Base-by-base conservation (phyloP, 208 protist genomes). In the Tetramitus jugosus region DNA sequence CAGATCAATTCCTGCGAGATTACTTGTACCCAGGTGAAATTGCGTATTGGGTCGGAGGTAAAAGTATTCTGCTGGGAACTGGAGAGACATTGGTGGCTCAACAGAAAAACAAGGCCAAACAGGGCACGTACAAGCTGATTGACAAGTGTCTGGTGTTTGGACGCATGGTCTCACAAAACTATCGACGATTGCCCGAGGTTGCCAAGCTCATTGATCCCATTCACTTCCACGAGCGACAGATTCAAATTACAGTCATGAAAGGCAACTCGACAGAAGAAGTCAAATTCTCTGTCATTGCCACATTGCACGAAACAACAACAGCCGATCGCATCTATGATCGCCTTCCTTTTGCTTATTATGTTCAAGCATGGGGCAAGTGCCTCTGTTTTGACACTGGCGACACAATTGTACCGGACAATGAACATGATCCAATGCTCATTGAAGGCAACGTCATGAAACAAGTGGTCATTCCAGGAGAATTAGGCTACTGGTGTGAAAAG, bases 91-190 rank as follows among this genome's bases (percentile, higher is more conserved):
- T 40, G 8, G 26, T 67, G 61, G 7, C 39, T 35, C 14, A 49
- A 49, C 23, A 39, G 14, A 13, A 1, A 17, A 46, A 46, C 14
- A 1, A 8, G 3, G 8, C 31, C 3, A 3, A 39, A 37, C 29
- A 3, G n/a, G 37, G 17, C 3, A n/a, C 13, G 8, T 39, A 26
- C 53, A 6, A 17, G 26, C 39, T 74, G 13, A 39, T 53, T 23
- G 42, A 46, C 1, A 53, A 49, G 39, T 74, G 67, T 74, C 53
- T 31, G 46, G n/a, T 74, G 7, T 40, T 74, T 74, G 67, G 67
- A n/a, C 31, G 39, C 20, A 53, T 74, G 3, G 23, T 53, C 3
- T 39, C 40, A 17, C 6, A 6, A 14, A 1, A 71, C 33, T 71
- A 71, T 49, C 7, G 14, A 33, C 20, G 3, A 33, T 49, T 71